Base-by-base conservation (phyloP, 1,139 yeast genomes). In the Zygoascus hellenicus region DNA sequence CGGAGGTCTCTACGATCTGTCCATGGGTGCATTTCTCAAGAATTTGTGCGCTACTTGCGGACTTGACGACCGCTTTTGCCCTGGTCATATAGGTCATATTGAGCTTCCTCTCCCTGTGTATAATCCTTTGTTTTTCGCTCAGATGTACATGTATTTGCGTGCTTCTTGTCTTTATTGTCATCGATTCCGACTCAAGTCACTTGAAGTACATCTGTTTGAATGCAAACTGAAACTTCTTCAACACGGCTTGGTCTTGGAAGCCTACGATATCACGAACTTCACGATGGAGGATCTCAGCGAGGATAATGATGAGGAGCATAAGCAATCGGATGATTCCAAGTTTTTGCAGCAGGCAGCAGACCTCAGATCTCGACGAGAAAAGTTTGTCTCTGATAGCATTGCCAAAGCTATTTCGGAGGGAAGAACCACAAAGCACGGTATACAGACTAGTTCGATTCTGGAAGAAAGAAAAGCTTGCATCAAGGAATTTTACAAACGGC, bases 81-180 rank as follows among this genome's bases (percentile, higher is more conserved):
- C 97, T 2, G 99, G 99, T 34, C 99, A 94, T 67, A 89, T 88
- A 69, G 99, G 99, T 51, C 98, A 94, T 67, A 89, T 94, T 51
- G 97, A 92, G 65, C 76, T 94, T 57, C 98, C 98, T 9, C 83
- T 88, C 36, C 96, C 97, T 5, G 95, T 88, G 42, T 94, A 89
- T 72, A 92, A 89, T 64, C 97, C 98, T 14, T 71, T 94, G 60
- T 92, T 94, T 63, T 92, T 94, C 78, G 79, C 81, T 62, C 97
- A 92, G 67, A 74, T 94, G 74, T 92, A 83, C 71, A 76, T 86
- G 51, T 81, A 83, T 59, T 74, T 94, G 61, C 76, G 97, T 65
- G 77, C 92, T 38, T 71, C 92, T 26, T 94, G 99, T 76, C 75
- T 92, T 50, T 90, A 80, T 69, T 94, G 99, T 69, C 95, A 87